A percentile compares a stretch with the other conserved stretches of the same genome.
Conservation (phyloP, 306 rosid genomes). For the Chamaecrista fasciculata region DNA sequence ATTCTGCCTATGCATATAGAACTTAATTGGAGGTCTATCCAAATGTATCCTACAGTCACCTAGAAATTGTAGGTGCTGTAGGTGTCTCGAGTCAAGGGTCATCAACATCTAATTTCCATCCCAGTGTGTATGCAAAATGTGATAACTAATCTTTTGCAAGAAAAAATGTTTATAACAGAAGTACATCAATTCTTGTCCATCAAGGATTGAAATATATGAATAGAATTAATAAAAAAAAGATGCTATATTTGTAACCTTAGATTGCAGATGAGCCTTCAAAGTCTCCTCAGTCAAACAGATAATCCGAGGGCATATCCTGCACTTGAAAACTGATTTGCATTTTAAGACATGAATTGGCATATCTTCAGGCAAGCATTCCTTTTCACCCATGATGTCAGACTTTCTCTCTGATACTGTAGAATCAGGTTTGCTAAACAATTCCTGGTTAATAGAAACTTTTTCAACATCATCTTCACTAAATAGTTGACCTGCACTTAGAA, state of each 20-base stretch:
- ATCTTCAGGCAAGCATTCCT: conserved; percentile 37
- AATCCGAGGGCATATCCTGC: conserved; percentile 86
- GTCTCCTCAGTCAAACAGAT: conserved; percentile 79
- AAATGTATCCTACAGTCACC: neutral
- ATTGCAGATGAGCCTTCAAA: conserved; percentile 74
- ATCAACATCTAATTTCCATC: neutral
- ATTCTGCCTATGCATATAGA: neutral
- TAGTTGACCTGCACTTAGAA: conserved; percentile 42
- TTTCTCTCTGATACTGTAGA: conserved; percentile 28
- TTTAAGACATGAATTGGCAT: conserved; percentile 46
- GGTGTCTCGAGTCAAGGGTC: neutral
- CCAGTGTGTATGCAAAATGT: conserved; percentile 17
- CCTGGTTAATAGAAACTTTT: conserved; percentile 24
- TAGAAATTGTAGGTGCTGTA: neutral
- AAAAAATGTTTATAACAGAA: neutral
- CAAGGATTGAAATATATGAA: neutral
- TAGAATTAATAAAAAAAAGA: conserved; percentile 9
- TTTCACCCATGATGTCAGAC: conserved; percentile 30
- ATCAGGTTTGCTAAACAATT: conserved; percentile 35
- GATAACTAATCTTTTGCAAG: neutral
- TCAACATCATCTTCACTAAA: conserved; percentile 54
- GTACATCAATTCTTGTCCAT: neutral
- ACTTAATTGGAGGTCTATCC: neutral
- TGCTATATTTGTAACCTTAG: conserved; percentile 57
- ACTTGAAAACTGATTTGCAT: conserved; percentile 80